Base-by-base conservation (phyloP, 1,139 yeast species). In the Yamadazyma epiphylla region DNA sequence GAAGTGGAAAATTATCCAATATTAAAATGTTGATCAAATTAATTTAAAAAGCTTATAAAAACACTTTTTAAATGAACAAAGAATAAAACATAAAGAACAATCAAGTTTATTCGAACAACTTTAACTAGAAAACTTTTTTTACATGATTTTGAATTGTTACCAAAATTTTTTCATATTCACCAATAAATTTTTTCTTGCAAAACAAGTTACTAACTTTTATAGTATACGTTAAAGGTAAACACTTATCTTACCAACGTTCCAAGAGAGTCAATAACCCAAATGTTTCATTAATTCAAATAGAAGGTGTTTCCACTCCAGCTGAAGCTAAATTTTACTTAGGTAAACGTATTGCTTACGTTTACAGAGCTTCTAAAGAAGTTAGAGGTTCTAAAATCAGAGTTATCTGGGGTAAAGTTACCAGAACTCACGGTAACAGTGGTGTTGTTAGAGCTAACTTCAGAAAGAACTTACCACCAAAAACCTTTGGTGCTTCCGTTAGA, bases 201-300 rank as follows among this genome's bases (percentile, higher is more conserved):
- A n/a, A n/a, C n/a, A n/a, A n/a, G n/a, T 17, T 70, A 72, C 78
- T 70, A 71, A 71, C 77, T 43, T 9, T 35, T 42, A 30, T 69
- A 86, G 95, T 91, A 78, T 91, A 91, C 95, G 97, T 91, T 76
- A 91, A 89, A 83, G 98, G 97, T 76, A 91, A 89, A 83, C 97
- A 91, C 85, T 71, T 91, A 69, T 89, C 97, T 61, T 91, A 89
- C 95, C 97, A 91, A 80, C 94, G 98, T 79, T 88, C 96, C 60
- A 91, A 91, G 88, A 82, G 81, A 74, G 88, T 84, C 66, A 87
- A 84, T 84, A 86, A 91, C 94, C 96, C 98, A 70, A 84, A 86
- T 78, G 86, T 85, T 60, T 91, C 98, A 52, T 80, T 91, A 74
- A 77, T 91, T 70, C 86, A 89, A 79, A 82, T 91, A 63, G 95